A percentile compares a stretch with the other conserved stretches of the same genome.
Conservation (phyloP, 2,329 filamentous ascomycete genomes). For the Trichoderma sp. region DNA sequence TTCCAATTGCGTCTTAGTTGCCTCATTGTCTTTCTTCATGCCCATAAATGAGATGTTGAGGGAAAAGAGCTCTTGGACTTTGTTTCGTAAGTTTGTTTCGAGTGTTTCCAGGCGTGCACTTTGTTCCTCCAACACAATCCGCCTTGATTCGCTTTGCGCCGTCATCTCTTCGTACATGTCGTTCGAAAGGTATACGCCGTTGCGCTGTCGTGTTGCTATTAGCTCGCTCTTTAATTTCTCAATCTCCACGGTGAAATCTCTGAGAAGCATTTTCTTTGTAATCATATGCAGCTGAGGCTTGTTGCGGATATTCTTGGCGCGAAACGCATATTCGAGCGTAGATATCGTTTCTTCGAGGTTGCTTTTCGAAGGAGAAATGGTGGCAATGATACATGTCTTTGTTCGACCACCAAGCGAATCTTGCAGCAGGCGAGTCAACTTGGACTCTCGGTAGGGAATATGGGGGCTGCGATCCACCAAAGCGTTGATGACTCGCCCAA, state of each 20-base stretch:
- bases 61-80: slow-evolving; percentile 87
- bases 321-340: slow-evolving; percentile 95
- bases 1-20: slow-evolving; percentile 71
- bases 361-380: slow-evolving; percentile 89
- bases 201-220: slow-evolving; percentile 88
- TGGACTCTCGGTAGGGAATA: slow-evolving; percentile 92
- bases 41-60: slow-evolving; percentile 85
- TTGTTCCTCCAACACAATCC: slow-evolving; percentile 91
- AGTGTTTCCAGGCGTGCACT: slow-evolving; percentile 89
- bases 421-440: slow-evolving; percentile 91
- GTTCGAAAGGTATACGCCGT: slow-evolving; percentile 90
- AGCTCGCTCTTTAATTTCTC: slow-evolving; percentile 93
- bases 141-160: slow-evolving; percentile 85
- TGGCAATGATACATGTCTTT: slow-evolving; percentile 98
- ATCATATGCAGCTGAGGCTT: slow-evolving; percentile 95
- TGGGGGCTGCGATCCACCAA: slow-evolving; percentile 87
- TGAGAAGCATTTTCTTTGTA: slow-evolving; percentile 88
- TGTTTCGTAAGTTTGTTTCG: slow-evolving; percentile 87
- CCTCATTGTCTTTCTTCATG: slow-evolving; percentile 87
- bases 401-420: slow-evolving; percentile 94
- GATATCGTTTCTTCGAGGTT: slow-evolving; percentile 98
- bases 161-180: slow-evolving; percentile 91
- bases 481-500: slow-evolving; percentile 96
- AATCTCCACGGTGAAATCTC: slow-evolving; percentile 89
- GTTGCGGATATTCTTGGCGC: slow-evolving; percentile 97